Evolutionary conservation across 164 flowering plant species (phyloP).

Genomic region (Kingdonia uniflora): DNA sequence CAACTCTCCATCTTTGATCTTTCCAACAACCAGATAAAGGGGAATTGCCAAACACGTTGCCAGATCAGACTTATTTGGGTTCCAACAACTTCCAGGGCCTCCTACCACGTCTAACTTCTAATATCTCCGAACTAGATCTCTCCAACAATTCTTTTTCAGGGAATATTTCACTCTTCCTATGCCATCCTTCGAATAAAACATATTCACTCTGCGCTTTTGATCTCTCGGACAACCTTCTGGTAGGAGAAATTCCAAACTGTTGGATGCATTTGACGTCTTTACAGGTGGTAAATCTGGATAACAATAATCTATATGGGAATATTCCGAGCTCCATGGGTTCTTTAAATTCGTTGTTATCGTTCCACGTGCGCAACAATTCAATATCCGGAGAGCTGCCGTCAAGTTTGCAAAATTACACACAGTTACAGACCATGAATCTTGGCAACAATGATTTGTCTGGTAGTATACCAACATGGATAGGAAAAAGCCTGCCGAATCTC

Average conservation of each 20-base stretch:
- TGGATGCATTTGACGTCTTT: slow-evolving; percentile 3
- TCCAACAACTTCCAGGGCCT: too few species aligned
- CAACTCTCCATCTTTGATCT: slow-evolving; percentile 2
- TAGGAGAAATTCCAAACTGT: slow-evolving; percentile 4
- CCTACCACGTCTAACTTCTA: too few species aligned
- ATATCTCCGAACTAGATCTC: neutral
- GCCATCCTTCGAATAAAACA: neutral
- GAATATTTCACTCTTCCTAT: neutral
- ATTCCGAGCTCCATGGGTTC: slow-evolving; percentile 19
- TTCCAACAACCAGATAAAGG: slow-evolving; percentile 10
- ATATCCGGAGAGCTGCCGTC: slow-evolving; percentile 20
- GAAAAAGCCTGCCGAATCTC: slow-evolving; percentile 1
- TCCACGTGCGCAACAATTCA: slow-evolving; percentile 13
- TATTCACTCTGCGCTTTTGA: neutral
- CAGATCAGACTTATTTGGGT: too few species aligned
- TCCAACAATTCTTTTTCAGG: neutral
- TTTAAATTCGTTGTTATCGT: neutral
- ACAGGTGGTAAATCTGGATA: slow-evolving; percentile 9
- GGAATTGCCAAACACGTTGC: too few species aligned
- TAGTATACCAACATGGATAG: slow-evolving; percentile 17
- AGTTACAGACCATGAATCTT: slow-evolving; percentile 18
- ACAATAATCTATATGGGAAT: slow-evolving; percentile 19
- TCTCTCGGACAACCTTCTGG: slow-evolving; percentile 4
- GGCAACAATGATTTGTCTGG: slow-evolving; percentile 25
- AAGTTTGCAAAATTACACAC: slow-evolving; percentile 7